These are phyloP conservation scores for Thielaviopsis ethacetica DNA, from an alignment of 2,329 filamentous ascomycete genomes.

Conservation along the genomic window DNA sequence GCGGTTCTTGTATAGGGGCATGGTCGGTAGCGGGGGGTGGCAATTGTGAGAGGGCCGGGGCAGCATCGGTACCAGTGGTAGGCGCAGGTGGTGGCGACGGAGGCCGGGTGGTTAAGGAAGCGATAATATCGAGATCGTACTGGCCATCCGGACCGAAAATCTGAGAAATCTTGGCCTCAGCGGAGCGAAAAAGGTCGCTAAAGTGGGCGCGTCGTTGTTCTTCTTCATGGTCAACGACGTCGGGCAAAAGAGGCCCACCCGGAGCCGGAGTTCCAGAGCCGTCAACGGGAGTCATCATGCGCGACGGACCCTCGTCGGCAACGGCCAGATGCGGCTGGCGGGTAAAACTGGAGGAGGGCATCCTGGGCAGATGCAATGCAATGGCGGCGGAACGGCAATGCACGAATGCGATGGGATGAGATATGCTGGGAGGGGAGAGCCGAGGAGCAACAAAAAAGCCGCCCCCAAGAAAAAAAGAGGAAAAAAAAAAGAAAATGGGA, in stretches of 20 bases:
- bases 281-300: constrained; percentile 35
- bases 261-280: constrained; percentile 18
- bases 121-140: constrained; percentile 35
- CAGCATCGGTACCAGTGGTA: constrained; percentile 40
- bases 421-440: not conserved
- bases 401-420: not conserved
- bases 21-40: constrained; percentile 42
- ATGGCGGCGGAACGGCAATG: not conserved
- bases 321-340: constrained; percentile 8
- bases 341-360: constrained; percentile 2
- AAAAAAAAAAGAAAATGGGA: not conserved
- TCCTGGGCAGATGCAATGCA: not conserved
- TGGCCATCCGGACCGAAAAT: constrained; percentile 50
- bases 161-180: constrained; percentile 58
- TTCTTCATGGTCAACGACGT: constrained; percentile 29
- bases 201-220: constrained; percentile 60
- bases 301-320: constrained; percentile 38
- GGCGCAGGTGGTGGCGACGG: constrained; percentile 45
- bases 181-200: constrained; percentile 58
- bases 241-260: constrained; percentile 1
- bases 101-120: constrained; percentile 41
- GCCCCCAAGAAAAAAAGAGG: not conserved
- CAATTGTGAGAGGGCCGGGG: constrained; percentile 14
- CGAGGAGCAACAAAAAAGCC: not conserved
- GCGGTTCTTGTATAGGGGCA: constrained; percentile 40